Conservation (phyloP, 2,329 filamentous ascomycete species). For the Alternaria brassicae region DNA sequence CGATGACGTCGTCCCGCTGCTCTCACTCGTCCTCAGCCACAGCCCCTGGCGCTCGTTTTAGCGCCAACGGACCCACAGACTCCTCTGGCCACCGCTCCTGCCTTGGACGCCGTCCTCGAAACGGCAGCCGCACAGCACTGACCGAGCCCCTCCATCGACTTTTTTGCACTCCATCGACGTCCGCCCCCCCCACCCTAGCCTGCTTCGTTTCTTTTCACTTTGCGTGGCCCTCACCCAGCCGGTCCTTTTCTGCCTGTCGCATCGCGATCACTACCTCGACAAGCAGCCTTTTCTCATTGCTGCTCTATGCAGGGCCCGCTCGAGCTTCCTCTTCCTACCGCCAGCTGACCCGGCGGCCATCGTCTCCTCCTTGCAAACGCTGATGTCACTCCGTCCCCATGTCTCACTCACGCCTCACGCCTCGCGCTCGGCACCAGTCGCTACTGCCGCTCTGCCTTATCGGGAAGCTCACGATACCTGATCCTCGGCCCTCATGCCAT, state of each 20-base stretch:
- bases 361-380: neutral
- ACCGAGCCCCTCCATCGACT: constrained; percentile 20
- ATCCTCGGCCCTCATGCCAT: neutral
- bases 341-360: constrained; percentile 15
- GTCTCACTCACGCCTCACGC: neutral
- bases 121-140: constrained; percentile 20
- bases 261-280: constrained; percentile 2
- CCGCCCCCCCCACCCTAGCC: constrained; percentile 11
- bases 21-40: constrained; percentile 16
- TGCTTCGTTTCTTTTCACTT: constrained; percentile 10
- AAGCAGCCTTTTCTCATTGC: neutral
- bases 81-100: constrained; percentile 16
- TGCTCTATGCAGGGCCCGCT: constrained; percentile 16
- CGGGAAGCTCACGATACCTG: constrained; percentile 7
- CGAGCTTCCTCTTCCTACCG: constrained; percentile 8
- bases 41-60: constrained; percentile 21
- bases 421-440: constrained; percentile 1
- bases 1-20: constrained; percentile 25
- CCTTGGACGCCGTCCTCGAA: constrained; percentile 21
- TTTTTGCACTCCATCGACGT: constrained; percentile 22
- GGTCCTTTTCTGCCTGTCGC: constrained; percentile 7
- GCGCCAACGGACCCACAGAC: constrained; percentile 8
- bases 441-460: neutral
- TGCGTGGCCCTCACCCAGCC: constrained; percentile 6
- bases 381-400: constrained; percentile 15